Base-by-base conservation (phyloP, 2,329 filamentous ascomycete genomes). In the Microsporum audouinii region DNA sequence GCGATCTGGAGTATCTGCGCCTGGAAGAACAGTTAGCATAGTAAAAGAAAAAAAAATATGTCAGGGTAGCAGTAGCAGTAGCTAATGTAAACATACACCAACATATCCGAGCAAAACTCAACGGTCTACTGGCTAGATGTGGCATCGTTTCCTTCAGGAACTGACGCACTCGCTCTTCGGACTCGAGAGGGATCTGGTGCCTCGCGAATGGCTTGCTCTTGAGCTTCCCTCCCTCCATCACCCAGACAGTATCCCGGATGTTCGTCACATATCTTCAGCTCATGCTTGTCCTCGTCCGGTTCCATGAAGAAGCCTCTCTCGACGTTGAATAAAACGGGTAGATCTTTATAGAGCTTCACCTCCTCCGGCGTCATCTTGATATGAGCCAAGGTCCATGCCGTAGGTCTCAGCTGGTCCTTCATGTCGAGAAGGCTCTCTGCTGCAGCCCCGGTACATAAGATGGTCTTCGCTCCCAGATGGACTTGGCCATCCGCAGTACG, bases 1-100 rank as follows among this genome's bases (percentile, higher is more conserved):
- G 2, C 80, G 74, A 67, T 84, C 79, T 0, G 77, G 75, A 0
- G 80, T 83, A 65, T 83, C 81, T 0, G 80, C 77, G 65, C 80
- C 81, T 38, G 79, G 57, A 68, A 74, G 58, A 82, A 77, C 0
- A 72, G 71, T 3, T 79, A 72, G 1, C 73, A 49, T 0, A 0
- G 10, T 49, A 49, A n/a, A 3, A 10, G 41, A 17, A 45, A n/a
- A 7, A 23, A 17, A 3, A 36, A 36, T 3, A 39, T 39, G 8
- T 6, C 7, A 27, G n/a, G 17, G 17, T 47, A 47, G 38, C 6
- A 47, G 23, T 27, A 27, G 12, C 17, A 12, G 10, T 49, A 27
- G 17, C 7, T 45, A 47, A 47, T 8, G 7, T 23, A 49, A 49
- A 49, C 45, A 10, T 49, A 49, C 45, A 49, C 45, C 45, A 49